Conservation (phyloP, 768 basidiomycete species). For the Tylopilus cervinicoccineus region DNA sequence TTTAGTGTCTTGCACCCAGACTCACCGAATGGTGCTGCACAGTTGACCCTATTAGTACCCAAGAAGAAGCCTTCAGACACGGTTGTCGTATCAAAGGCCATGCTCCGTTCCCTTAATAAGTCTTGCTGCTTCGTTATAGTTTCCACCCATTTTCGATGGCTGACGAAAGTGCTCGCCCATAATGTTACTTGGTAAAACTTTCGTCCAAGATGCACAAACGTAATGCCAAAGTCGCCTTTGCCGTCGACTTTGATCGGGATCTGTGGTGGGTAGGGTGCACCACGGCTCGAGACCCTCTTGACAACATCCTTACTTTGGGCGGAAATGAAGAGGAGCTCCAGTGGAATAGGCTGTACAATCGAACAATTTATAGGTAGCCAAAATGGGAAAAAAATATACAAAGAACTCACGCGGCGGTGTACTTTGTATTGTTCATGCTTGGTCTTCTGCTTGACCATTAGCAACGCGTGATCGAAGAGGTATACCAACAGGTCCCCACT, state of each 20-base stretch:
- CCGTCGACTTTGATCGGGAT: conserved; percentile 52
- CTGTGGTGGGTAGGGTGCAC: conserved; percentile 41
- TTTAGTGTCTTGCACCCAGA: conserved; percentile 18
- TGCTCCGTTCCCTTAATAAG: conserved; percentile 74
- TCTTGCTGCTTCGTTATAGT: conserved; percentile 88
- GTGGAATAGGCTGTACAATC: conserved; percentile 77
- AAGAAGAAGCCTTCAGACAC: conserved; percentile 88
- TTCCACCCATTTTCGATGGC: conserved; percentile 94
- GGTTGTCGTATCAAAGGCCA: conserved; percentile 79
- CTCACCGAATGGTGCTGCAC: conserved; percentile 84
- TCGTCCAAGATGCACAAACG: conserved; percentile 89
- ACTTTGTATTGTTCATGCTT: conserved; percentile 92
- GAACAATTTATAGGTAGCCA: conserved; percentile 5
- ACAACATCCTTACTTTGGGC: conserved; percentile 49
- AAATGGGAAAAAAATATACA: not conserved
- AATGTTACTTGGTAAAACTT: conserved; percentile 90
- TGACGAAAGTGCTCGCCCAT: conserved; percentile 82
- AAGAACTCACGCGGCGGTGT: conserved; percentile 74
- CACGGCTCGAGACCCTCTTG: conserved; percentile 39
- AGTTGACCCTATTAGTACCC: conserved; percentile 84
- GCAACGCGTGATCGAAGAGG: conserved; percentile 92
- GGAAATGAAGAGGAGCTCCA: conserved; percentile 84
- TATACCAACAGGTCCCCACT: conserved; percentile 92
- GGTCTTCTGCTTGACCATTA: conserved; percentile 94
- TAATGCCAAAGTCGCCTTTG: conserved; percentile 89